Conservation (phyloP, 805 yeast species). For the Candida vartiovaarae region DNA sequence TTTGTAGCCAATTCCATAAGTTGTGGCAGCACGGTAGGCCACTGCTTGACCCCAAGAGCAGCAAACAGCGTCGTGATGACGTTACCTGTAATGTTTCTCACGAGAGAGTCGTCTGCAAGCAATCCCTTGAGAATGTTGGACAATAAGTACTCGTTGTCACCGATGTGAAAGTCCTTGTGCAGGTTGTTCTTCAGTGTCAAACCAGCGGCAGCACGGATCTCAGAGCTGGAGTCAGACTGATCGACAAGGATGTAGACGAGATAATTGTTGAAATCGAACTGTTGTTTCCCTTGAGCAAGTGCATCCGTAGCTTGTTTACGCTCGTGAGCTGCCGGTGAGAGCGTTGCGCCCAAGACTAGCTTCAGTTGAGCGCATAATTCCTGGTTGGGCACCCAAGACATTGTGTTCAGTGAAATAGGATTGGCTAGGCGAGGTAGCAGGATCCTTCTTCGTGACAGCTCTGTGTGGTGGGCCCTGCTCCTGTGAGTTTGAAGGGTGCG, state of each 20-base stretch:
- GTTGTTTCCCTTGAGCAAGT: conserved; percentile 56
- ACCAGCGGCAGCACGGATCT: conserved; percentile 84
- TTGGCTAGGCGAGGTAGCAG: background rate
- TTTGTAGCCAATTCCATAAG: conserved; percentile 53
- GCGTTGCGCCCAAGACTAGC: conserved; percentile 60
- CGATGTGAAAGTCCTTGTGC: conserved; percentile 30
- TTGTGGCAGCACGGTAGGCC: conserved; percentile 73
- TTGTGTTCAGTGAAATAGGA: conserved; percentile 6
- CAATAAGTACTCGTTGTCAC: conserved; percentile 28
- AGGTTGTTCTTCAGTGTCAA: conserved; percentile 72
- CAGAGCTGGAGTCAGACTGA: conserved; percentile 36
- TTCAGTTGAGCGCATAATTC: conserved; percentile 58
- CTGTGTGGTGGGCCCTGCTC: background rate
- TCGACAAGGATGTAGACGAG: conserved; percentile 64
- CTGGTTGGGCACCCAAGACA: conserved; percentile 66
- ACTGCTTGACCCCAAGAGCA: conserved; percentile 54
- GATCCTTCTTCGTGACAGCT: background rate
- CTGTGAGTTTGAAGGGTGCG: background rate
- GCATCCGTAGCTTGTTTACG: conserved; percentile 69
- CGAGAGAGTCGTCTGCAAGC: conserved; percentile 45
- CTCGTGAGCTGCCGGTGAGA: conserved; percentile 48
- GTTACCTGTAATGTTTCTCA: conserved; percentile 85
- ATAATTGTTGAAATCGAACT: conserved; percentile 79
- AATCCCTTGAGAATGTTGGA: conserved; percentile 40
- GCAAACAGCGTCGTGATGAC: conserved; percentile 79